A percentile compares a stretch with the other conserved stretches of the same genome.
These are phyloP conservation scores for Solanum piurae DNA, from an alignment of 257 asterid genomes.

Conservation along the genomic window DNA sequence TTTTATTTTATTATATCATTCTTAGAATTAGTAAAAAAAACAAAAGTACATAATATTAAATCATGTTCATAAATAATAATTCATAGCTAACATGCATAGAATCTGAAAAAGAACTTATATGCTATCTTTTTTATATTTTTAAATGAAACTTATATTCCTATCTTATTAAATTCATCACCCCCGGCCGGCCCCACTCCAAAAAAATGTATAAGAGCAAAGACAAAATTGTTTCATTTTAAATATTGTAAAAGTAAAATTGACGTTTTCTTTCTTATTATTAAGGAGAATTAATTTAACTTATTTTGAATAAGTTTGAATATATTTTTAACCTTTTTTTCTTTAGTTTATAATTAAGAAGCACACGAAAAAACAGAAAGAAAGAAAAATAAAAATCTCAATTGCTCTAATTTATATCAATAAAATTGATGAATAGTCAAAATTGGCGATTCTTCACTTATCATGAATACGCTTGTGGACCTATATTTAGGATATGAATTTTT, in stretches of 20 bases:
- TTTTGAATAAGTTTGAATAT: too few relatives aligned
- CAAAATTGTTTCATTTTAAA: not conserved
- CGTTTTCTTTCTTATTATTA: not conserved
- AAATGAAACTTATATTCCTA: not conserved
- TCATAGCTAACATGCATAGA: not conserved
- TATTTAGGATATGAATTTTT: not conserved
- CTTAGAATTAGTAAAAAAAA: not conserved
- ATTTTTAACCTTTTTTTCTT: not conserved
- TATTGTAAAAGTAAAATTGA: too few relatives aligned
- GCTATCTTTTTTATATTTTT: not conserved
- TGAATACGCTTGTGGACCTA: not conserved
- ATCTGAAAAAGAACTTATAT: not conserved
- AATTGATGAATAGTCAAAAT: not conserved
- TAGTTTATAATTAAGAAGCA: not conserved
- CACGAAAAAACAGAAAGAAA: not conserved
- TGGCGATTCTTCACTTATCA: not conserved
- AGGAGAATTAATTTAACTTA: too few relatives aligned
- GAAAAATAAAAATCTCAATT: not conserved
- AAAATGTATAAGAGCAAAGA: not conserved
- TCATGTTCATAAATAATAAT: not conserved
- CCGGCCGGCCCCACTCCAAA: not conserved
- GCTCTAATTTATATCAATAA: not conserved
- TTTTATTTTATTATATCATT: not conserved
- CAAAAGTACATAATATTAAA: too few relatives aligned
- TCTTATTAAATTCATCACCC: not conserved